Percentiles rank a stretch among this genome's conserved stretches.
These are phyloP conservation scores for Breviolum minutum DNA, from an alignment of 73 alveolate genomes.

Conservation along the genomic window DNA sequence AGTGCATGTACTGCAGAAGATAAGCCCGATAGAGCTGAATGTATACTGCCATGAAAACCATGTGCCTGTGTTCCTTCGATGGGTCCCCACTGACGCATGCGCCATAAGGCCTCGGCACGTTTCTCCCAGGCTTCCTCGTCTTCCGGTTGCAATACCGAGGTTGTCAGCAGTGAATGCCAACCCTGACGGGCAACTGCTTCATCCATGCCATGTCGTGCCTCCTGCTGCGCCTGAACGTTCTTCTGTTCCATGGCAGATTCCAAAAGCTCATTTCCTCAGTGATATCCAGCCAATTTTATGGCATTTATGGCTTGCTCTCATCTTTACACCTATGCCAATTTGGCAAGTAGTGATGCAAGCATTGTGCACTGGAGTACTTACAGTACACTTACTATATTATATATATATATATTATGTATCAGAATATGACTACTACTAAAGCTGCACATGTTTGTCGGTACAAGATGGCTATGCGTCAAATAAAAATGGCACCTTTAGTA, in stretches of 20 bases:
- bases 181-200: conserved; percentile 36
- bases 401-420: not conserved
- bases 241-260: not conserved
- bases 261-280: not conserved
- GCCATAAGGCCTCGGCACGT: conserved; percentile 86
- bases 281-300: not conserved
- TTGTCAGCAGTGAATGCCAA: conserved; percentile 21
- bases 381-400: not conserved
- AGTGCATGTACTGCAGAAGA: conserved; percentile 40
- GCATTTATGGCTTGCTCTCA: not conserved
- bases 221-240: not conserved
- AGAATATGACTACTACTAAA: no score
- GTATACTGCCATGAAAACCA: conserved; percentile 46
- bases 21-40: conserved; percentile 34
- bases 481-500: not conserved
- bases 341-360: not conserved
- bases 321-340: not conserved
- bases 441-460: not conserved
- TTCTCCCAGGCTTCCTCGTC: conserved; percentile 54
- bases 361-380: not conserved
- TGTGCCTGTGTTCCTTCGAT: not conserved
- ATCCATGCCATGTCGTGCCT: conserved; percentile 54
- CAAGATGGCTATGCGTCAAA: not conserved
- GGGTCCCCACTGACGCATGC: conserved; percentile 78
- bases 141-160: not conserved